Conservation (phyloP, 2,329 filamentous ascomycete species). For the Pseudogymnoascus sp. region DNA sequence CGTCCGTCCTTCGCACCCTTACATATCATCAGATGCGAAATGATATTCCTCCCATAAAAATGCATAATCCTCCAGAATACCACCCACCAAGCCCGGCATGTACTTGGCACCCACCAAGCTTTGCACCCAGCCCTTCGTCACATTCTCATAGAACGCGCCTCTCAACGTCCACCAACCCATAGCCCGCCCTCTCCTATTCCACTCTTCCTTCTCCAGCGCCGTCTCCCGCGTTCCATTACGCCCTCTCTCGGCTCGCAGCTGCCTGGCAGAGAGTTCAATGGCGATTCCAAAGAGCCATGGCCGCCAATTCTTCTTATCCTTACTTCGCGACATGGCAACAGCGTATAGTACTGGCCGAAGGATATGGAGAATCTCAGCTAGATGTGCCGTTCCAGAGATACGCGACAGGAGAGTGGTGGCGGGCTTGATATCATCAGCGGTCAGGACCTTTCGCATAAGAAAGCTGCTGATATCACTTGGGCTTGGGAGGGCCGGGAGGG, state of each 20-base stretch:
- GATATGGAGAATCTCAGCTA: slow-evolving; percentile 88
- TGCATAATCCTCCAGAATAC: slow-evolving; percentile 90
- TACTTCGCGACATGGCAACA: slow-evolving; percentile 59
- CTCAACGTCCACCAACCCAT: slow-evolving; percentile 96
- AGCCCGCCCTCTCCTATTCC: slow-evolving; percentile 77
- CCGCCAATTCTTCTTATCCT: slow-evolving; percentile 72
- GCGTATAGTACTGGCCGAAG: slow-evolving; percentile 82
- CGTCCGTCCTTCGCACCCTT: background rate
- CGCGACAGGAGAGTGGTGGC: slow-evolving; percentile 78
- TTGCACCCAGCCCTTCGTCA: slow-evolving; percentile 65
- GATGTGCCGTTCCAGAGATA: slow-evolving; percentile 61
- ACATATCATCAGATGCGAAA: slow-evolving; percentile 40
- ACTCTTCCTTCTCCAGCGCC: slow-evolving; percentile 79
- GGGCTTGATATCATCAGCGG: slow-evolving; percentile 92
- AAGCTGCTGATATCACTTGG: slow-evolving; percentile 77
- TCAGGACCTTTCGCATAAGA: slow-evolving; percentile 80
- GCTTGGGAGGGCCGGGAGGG: slow-evolving; percentile 72
- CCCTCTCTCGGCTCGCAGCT: slow-evolving; percentile 55
- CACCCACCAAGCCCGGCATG: slow-evolving; percentile 71
- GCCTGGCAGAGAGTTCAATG: slow-evolving; percentile 81
- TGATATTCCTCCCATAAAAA: slow-evolving; percentile 98
- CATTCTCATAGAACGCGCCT: slow-evolving; percentile 91
- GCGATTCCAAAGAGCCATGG: slow-evolving; percentile 83
- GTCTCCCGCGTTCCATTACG: slow-evolving; percentile 53
- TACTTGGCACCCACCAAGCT: slow-evolving; percentile 45